Evolutionary conservation across 2,329 filamentous ascomycete genomes (phyloP), one percentile per base, ranked within the genome.

Genomic region (Fusarium sp.): DNA sequence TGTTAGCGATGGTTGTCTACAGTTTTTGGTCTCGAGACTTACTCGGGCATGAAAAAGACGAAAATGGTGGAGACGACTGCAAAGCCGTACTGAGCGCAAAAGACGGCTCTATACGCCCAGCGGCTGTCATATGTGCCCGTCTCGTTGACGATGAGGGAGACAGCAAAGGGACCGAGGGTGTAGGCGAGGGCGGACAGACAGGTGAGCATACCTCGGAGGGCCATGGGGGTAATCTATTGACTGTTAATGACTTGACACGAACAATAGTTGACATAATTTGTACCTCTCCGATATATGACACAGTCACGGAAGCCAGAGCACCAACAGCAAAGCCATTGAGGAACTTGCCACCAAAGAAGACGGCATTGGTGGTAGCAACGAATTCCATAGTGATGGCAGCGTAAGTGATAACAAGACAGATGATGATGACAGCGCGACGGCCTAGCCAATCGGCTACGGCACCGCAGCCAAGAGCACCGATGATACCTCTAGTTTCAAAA

Each of bases 281-380:
- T 61, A 80, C 80, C 77, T 82, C 80, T 64, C 80, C 79, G 32
- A 81, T 78, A 68, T 81, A 81, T 9, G 78, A 78, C 10, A 80
- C 77, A 1, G 76, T 76, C 6, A 80, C 77, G 0, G 79, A 75
- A 0, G 68, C 72, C 12, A 80, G 69, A 14, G 75, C 73, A 45
- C 80, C 80, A 30, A 79, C 77, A 0, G 82, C 81, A 64, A 85
- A 84, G 1, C 84, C 84, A 58, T 85, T 85, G 40, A 85, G 66
- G 64, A 85, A 83, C 68, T 86, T 85, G 17, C 84, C 84, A 30
- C 80, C 78, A 64, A 85, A 85, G 77, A 85, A 85, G 33, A 83
- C 70, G 22, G 77, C 79, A 37, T 84, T 85, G 6, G 82, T 80
- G 0, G 83, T 85, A 7, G 84, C 80, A 10, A 84, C 76, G 38